Base-by-base conservation (phyloP, 2,329 filamentous ascomycete species). In the Camptophora hylomeconis region DNA sequence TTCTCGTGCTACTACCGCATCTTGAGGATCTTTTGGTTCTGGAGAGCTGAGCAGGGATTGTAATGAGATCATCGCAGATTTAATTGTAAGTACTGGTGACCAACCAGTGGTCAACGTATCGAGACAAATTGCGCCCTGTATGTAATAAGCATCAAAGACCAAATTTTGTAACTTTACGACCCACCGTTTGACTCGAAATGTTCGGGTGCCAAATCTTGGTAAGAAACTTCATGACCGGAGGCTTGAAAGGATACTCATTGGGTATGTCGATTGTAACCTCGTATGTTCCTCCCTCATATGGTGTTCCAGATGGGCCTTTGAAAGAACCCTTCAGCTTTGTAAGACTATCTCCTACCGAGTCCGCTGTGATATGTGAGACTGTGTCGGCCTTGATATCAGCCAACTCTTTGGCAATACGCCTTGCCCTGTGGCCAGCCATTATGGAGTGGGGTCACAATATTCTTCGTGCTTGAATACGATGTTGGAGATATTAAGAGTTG, bases 131-230 rank as follows among this genome's bases (percentile, higher is more conserved):
- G 86, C 87, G 32, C 89, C 89, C 83, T 95, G 38, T 7, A 28
- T 33, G 21, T 24, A 13, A 15, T 39, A 9, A 38, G 20, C 17
- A 19, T 17, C 17, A 27, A 37, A 41, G 3, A 29, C 28, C 21
- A 24, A 24, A 20, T n/a, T 19, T 17, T 22, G 14, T 20, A 32
- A 32, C 10, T 13, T 11, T 6, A 22, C 4, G 11, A 64, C 75
- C 49, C 60, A 92, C 84, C 21, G 86, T 94, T 52, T 89, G 80
- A 48, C 80, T 87, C 65, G 81, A 92, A 58, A 98, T 73, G 50
- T 98, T 98, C 18, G 89, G 89, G 54, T 98, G 89, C 86, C 86
- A 98, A 45, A 95, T 78, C 56, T 78, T 86, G 40, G 89, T 98
- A 40, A 78, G 71, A 50, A 95, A 95, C 46, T 73, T 78, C 79